Conservation (phyloP, 345 rosid species). For the Linum usitatissimum region DNA sequence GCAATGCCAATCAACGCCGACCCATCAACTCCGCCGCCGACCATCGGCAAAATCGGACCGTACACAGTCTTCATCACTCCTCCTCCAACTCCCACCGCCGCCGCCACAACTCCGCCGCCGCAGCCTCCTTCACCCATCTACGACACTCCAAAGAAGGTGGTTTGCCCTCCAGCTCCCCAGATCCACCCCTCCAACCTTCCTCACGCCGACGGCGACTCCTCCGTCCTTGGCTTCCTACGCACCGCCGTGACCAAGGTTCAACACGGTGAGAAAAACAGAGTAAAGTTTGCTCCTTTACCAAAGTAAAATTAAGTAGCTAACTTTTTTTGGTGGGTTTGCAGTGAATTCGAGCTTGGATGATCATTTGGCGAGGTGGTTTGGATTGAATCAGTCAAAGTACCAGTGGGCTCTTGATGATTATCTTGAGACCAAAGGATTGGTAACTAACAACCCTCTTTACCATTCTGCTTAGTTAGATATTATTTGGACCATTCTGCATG, state of each 20-base stretch:
- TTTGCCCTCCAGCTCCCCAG: slow-evolving; percentile 43
- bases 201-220: slow-evolving; percentile 22
- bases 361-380: slow-evolving; percentile 96
- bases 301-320: not conserved
- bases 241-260: slow-evolving; percentile 69
- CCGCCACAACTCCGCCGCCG: not conserved
- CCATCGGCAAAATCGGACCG: slow-evolving; percentile 95
- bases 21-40: slow-evolving; percentile 67
- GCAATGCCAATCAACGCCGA: slow-evolving; percentile 73
- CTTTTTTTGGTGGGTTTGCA: slow-evolving; percentile 16
- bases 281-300: not conserved
- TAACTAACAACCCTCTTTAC: slow-evolving; percentile 23
- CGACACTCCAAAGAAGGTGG: slow-evolving; percentile 28
- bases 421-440: slow-evolving; percentile 72
- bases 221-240: slow-evolving; percentile 59
- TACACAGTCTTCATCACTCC: slow-evolving; percentile 98
- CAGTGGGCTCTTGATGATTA: slow-evolving; percentile 99
- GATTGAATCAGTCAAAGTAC: slow-evolving; percentile 92
- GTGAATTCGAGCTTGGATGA: slow-evolving; percentile 97
- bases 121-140: slow-evolving; percentile 15
- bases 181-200: slow-evolving; percentile 37
- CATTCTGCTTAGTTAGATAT: too few relatives aligned
- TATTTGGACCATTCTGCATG: too few relatives aligned
- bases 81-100: slow-evolving; percentile 74
- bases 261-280: slow-evolving; percentile 36